These are phyloP conservation scores for Amanita jacksonii DNA, from an alignment of 768 basidiomycete genomes.

Conservation along the genomic window DNA sequence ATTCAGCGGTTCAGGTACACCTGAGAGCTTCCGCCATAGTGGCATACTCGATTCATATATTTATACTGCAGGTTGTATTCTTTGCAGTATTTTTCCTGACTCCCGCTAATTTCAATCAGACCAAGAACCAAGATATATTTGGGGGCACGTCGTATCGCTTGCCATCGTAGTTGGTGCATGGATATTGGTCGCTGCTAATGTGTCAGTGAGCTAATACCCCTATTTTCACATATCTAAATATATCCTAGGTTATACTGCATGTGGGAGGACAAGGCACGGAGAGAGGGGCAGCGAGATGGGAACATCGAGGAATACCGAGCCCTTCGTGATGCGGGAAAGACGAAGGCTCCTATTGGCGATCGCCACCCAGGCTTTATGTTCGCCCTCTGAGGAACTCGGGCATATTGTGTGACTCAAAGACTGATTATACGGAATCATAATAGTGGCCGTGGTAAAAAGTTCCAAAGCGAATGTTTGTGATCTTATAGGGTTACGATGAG, in stretches of 20 bases:
- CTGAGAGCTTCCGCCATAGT: conserved; percentile 23
- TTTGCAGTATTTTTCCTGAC: not conserved
- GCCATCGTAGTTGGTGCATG: conserved; percentile 44
- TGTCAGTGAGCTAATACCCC: conserved; percentile 29
- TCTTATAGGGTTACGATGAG: too few species aligned
- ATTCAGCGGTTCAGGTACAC: conserved; percentile 39
- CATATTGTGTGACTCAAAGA: not conserved
- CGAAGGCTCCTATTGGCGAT: too few species aligned
- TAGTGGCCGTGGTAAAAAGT: too few species aligned
- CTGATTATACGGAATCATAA: not conserved
- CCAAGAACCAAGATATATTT: conserved; percentile 47
- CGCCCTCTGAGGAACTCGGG: not conserved
- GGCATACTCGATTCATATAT: not conserved
- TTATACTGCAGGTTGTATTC: not conserved
- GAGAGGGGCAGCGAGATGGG: conserved; percentile 38
- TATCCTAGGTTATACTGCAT: conserved; percentile 37
- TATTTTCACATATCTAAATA: not conserved
- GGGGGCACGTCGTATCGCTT: conserved; percentile 46
- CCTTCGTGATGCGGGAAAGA: conserved; percentile 27
- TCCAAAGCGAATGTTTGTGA: too few species aligned
- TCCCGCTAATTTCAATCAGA: not conserved
- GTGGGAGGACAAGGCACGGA: conserved; percentile 53
- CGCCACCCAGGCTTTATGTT: too few species aligned
- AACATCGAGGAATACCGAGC: conserved; percentile 42
- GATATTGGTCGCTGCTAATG: conserved; percentile 41